A percentile compares a stretch with the other conserved stretches of the same genome.
Conservation (phyloP, 495 filamentous ascomycete genomes). For the Penicillium canariense region DNA sequence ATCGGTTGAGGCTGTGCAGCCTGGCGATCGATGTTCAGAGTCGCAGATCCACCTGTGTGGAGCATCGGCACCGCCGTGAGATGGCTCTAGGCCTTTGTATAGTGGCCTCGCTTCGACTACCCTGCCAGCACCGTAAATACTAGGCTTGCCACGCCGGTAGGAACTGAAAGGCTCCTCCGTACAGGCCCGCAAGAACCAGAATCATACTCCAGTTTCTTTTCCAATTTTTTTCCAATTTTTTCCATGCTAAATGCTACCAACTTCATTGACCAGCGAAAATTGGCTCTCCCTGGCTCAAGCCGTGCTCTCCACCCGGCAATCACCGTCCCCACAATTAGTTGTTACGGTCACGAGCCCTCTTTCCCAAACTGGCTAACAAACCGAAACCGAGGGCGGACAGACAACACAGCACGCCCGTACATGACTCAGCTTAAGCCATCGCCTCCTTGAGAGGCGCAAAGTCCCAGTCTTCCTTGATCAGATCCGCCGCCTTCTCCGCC, state of each 20-base stretch:
- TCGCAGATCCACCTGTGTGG: neutral
- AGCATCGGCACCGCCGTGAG: neutral
- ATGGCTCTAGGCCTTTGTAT: neutral
- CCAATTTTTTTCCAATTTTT: too few species aligned
- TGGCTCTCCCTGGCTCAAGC: neutral
- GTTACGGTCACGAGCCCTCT: neutral
- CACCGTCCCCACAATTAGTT: neutral
- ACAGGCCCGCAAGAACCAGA: too few species aligned
- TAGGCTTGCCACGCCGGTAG: too few species aligned
- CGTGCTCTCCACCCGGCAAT: neutral
- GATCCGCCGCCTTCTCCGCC: conserved; percentile 52
- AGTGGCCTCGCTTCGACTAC: neutral
- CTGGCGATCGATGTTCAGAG: neutral
- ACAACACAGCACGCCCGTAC: too few species aligned
- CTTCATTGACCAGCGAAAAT: neutral
- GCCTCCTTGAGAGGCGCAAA: conserved; percentile 2
- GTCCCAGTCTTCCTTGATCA: conserved; percentile 46
- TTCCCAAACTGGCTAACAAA: neutral
- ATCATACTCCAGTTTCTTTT: too few species aligned
- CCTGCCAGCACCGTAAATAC: too few species aligned
- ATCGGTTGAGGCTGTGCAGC: neutral
- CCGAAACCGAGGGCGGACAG: neutral
- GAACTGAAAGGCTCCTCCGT: too few species aligned
- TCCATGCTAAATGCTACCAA: neutral
- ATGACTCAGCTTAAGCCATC: neutral